These are phyloP conservation scores for Eimeria praecox DNA, from an alignment of 169 alveolate species.

Conservation along the genomic window DNA sequence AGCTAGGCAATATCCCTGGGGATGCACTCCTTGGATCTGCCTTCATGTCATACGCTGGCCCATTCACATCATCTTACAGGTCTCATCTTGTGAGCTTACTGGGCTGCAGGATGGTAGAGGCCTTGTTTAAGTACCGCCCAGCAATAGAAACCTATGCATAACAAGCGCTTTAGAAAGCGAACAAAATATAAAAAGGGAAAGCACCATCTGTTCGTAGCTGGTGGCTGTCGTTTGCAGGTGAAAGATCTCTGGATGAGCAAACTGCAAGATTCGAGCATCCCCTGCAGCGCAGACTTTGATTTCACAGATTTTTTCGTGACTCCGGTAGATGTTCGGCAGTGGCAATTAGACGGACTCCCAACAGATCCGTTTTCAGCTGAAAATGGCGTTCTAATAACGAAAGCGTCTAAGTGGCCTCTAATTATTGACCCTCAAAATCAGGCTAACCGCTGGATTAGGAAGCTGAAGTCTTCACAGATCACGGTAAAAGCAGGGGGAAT, in stretches of 20 bases:
- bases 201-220: background rate
- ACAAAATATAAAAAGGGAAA: background rate
- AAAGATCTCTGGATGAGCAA: slow-evolving; percentile 46
- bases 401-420: slow-evolving; percentile 96
- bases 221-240: slow-evolving; percentile 6
- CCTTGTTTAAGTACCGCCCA: slow-evolving; percentile 87
- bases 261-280: slow-evolving; percentile 85
- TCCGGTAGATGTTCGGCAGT: slow-evolving; percentile 94
- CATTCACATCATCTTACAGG: slow-evolving; percentile 95
- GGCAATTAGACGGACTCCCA: slow-evolving; percentile 96
- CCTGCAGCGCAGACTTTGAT: slow-evolving; percentile 92
- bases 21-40: slow-evolving; percentile 93
- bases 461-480: slow-evolving; percentile 88
- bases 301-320: slow-evolving; percentile 95
- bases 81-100: slow-evolving; percentile 83
- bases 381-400: slow-evolving; percentile 95
- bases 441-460: slow-evolving; percentile 96
- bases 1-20: slow-evolving; percentile 92
- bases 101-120: slow-evolving; percentile 86
- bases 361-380: slow-evolving; percentile 96
- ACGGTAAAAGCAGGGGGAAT: slow-evolving; percentile 62
- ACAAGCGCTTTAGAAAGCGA: background rate
- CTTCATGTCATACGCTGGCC: slow-evolving; percentile 96
- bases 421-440: slow-evolving; percentile 97
- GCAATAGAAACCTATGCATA: slow-evolving; percentile 19